Conservation (phyloP, 257 asterid species). For the Mitragyna speciosa region DNA sequence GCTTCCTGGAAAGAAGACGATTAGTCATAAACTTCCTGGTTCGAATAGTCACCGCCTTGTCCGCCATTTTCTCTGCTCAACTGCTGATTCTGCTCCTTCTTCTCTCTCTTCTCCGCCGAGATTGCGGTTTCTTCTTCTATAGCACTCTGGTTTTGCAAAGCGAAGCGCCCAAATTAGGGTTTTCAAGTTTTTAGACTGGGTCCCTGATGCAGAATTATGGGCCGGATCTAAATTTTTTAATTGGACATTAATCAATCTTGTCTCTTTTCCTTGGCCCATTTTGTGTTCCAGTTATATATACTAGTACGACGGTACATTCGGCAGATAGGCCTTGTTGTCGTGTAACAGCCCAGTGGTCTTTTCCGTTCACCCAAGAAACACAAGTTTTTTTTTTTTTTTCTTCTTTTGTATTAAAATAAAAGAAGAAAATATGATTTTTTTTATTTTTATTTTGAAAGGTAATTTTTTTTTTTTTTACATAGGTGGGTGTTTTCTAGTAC, state of each 20-base stretch:
- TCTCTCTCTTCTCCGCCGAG: slow-evolving; percentile 11
- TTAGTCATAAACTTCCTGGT: slow-evolving; percentile 92
- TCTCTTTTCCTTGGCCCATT: no score
- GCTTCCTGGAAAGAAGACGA: slow-evolving; percentile 83
- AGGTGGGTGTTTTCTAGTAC: no score
- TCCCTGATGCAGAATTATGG: not conserved
- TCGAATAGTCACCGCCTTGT: slow-evolving; percentile 84
- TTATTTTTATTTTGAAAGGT: no score
- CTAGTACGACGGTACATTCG: no score
- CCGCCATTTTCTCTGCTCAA: slow-evolving; percentile 67
- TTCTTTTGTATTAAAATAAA: no score
- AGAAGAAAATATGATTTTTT: no score
- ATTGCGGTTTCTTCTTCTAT: not conserved
- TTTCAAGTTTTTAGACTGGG: not conserved
- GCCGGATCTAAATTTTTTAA: not conserved
- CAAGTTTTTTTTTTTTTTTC: no score
- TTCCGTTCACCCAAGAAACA: no score
- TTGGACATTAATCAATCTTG: not conserved
- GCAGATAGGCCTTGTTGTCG: no score
- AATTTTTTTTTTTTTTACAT: no score
- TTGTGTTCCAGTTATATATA: no score
- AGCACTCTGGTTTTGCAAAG: not conserved
- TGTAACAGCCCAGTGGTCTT: no score
- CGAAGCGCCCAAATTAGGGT: not conserved
- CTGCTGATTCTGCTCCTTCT: not conserved